Evolutionary conservation across 441 rosid species (phyloP).

Genomic region (Euphorbia schlechtendalii): DNA sequence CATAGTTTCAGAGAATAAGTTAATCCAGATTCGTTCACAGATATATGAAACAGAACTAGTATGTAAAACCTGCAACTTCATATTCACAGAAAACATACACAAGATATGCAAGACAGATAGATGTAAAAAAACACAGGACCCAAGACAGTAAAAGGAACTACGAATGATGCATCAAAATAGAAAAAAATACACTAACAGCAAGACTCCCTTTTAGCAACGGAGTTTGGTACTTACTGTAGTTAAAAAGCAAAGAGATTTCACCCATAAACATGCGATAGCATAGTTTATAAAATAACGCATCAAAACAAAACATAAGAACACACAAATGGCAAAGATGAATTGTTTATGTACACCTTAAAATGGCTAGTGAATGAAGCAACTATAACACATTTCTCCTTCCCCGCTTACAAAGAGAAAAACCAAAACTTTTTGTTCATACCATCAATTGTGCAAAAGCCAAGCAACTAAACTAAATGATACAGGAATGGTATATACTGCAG

Average conservation of each 20-base stretch:
- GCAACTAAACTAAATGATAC: background rate
- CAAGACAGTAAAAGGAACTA: background rate
- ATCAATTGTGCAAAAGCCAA: background rate
- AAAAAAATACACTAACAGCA: background rate
- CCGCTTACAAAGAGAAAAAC: background rate
- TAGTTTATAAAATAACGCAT: background rate
- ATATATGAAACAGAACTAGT: too few species aligned
- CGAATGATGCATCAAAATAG: too few species aligned
- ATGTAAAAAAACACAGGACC: background rate
- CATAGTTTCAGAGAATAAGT: background rate
- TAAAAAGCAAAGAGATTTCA: background rate
- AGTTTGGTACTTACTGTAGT: background rate
- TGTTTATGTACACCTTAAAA: background rate
- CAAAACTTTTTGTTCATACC: background rate
- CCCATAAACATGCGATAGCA: background rate
- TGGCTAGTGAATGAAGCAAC: conserved; percentile 2
- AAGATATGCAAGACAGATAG: background rate
- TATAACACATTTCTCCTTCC: background rate
- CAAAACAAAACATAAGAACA: background rate
- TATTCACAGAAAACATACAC: background rate
- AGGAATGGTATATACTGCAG: background rate
- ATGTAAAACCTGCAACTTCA: background rate
- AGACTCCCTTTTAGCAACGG: background rate
- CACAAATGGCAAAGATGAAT: background rate
- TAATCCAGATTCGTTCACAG: background rate